These are phyloP conservation scores for Colletotrichum sp. DNA, from an alignment of 2,329 filamentous ascomycete species.

Conservation along the genomic window DNA sequence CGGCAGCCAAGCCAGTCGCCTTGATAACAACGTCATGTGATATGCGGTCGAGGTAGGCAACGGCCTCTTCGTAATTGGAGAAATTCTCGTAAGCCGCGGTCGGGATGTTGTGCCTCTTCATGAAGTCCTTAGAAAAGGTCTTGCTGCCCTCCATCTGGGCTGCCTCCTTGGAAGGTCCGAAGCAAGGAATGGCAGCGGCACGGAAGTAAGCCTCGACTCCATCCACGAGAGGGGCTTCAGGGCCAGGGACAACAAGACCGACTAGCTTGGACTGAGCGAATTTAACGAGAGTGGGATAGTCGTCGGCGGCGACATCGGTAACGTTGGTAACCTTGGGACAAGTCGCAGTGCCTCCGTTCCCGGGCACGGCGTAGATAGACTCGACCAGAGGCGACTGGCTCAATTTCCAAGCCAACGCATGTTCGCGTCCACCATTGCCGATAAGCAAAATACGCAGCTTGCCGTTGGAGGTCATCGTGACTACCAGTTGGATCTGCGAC, in stretches of 20 bases:
- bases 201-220: slow-evolving; percentile 76
- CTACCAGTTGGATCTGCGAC: background rate
- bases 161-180: slow-evolving; percentile 72
- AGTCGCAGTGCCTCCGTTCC: slow-evolving; percentile 71
- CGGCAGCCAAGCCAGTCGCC: slow-evolving; percentile 75
- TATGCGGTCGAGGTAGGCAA: slow-evolving; percentile 64
- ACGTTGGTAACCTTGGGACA: slow-evolving; percentile 65
- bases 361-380: slow-evolving; percentile 58
- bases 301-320: slow-evolving; percentile 47
- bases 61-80: slow-evolving; percentile 61
- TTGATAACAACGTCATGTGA: slow-evolving; percentile 73
- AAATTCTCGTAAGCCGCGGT: slow-evolving; percentile 78
- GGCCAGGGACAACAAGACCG: slow-evolving; percentile 75
- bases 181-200: slow-evolving; percentile 63
- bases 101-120: slow-evolving; percentile 74
- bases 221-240: slow-evolving; percentile 75
- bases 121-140: slow-evolving; percentile 81
- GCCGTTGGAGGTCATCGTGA: slow-evolving; percentile 1
- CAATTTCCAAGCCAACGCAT: slow-evolving; percentile 79
- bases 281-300: slow-evolving; percentile 66
- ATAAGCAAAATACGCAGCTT: slow-evolving; percentile 62
- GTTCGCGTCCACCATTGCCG: slow-evolving; percentile 77
- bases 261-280: slow-evolving; percentile 66
- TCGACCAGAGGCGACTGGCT: slow-evolving; percentile 67
- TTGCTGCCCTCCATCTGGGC: slow-evolving; percentile 81